Conservation (phyloP, 306 rosid genomes). For the Vigna nakashimae region DNA sequence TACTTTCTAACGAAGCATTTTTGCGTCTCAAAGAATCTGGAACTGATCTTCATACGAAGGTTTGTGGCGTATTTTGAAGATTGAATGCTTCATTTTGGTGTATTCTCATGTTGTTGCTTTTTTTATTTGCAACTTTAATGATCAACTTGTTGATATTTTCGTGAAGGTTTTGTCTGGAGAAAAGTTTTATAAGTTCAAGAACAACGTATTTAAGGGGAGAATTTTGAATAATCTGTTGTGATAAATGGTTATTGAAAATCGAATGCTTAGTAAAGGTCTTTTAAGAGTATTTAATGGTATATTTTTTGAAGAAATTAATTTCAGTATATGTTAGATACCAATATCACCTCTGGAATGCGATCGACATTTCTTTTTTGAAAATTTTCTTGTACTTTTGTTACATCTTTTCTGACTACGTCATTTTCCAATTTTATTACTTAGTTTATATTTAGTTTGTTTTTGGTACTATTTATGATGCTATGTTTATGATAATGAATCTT, state of each 20-base stretch:
- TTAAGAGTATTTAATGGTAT: too few species aligned
- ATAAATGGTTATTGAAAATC: too few species aligned
- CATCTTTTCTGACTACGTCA: neutral
- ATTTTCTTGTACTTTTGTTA: neutral
- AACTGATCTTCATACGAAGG: slow-evolving; percentile 90
- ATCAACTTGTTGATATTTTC: too few species aligned
- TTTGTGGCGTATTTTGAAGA: slow-evolving; percentile 43
- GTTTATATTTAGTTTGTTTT: neutral
- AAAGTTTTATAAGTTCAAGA: too few species aligned
- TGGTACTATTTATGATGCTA: neutral
- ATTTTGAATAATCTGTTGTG: too few species aligned
- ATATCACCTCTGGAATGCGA: too few species aligned
- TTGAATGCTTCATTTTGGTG: slow-evolving; percentile 7
- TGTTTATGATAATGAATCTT: neutral
- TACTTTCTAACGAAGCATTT: slow-evolving; percentile 72
- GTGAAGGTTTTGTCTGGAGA: too few species aligned
- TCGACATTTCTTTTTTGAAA: neutral
- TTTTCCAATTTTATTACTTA: neutral
- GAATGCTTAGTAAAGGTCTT: too few species aligned
- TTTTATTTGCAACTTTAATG: too few species aligned
- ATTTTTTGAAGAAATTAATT: too few species aligned
- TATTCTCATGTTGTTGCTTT: neutral
- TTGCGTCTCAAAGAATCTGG: slow-evolving; percentile 76
- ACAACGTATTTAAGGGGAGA: too few species aligned
- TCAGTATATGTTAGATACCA: too few species aligned